These are phyloP conservation scores for Dictyostelium purpureum DNA, from an alignment of 78 protist genomes.

Conservation along the genomic window DNA sequence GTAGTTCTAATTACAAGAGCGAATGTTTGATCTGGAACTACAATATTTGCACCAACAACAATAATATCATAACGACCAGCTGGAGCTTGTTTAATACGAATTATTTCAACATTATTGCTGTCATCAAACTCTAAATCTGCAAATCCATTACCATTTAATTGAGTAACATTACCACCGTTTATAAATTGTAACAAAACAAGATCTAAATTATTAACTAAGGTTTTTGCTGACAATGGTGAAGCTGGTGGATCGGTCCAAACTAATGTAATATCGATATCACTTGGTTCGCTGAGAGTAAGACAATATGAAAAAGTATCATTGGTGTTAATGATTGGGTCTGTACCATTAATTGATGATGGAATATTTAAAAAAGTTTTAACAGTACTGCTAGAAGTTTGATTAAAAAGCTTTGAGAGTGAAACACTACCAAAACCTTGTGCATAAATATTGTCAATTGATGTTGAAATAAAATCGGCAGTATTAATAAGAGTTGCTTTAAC, in stretches of 20 bases:
- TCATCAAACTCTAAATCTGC: neutral
- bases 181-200: neutral
- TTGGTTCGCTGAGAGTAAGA: neutral
- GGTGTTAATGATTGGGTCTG: neutral
- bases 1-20: neutral
- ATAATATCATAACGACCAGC: slow-evolving; percentile 11
- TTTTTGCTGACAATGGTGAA: slow-evolving; percentile 4
- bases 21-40: slow-evolving; percentile 22
- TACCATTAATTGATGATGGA: neutral
- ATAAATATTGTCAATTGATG: neutral
- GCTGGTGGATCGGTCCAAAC: slow-evolving; percentile 59
- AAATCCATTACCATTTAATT: neutral
- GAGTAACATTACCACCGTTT: neutral
- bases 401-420: neutral
- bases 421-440: slow-evolving; percentile 20
- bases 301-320: neutral
- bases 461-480: neutral
- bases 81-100: neutral
- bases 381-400: neutral
- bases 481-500: slow-evolving; percentile 31
- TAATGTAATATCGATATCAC: neutral
- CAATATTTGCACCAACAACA: slow-evolving; percentile 7
- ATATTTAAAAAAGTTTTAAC: neutral
- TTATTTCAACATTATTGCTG: slow-evolving; percentile 22
- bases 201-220: slow-evolving; percentile 30